These are phyloP conservation scores for Umbilicus rupestris DNA, from an alignment of 164 flowering plant genomes.

Conservation along the genomic window DNA sequence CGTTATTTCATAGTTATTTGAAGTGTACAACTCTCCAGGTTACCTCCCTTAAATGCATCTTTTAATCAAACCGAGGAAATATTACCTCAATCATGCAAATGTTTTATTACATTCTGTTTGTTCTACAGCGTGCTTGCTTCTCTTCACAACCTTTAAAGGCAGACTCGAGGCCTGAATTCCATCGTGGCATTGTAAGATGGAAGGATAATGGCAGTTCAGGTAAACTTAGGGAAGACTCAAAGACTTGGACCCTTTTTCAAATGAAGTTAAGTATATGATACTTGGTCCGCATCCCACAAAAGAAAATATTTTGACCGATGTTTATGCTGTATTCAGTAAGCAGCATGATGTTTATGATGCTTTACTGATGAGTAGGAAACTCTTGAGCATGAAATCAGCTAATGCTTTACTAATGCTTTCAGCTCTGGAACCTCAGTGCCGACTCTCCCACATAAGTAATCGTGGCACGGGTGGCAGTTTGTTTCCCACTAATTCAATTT, in stretches of 20 bases:
- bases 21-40: too few species aligned
- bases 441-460: slow-evolving; percentile 58
- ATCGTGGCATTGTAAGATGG: slow-evolving; percentile 72
- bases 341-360: neutral
- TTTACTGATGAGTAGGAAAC: slow-evolving; percentile 42
- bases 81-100: too few species aligned
- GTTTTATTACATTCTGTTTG: too few species aligned
- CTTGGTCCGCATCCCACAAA: neutral
- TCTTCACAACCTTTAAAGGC: slow-evolving; percentile 49
- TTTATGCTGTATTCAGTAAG: neutral
- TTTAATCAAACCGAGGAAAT: too few species aligned
- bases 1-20: too few species aligned
- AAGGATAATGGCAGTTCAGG: slow-evolving; percentile 56
- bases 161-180: slow-evolving; percentile 76
- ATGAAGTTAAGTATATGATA: neutral
- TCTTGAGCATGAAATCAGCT: slow-evolving; percentile 81
- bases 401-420: slow-evolving; percentile 82
- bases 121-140: slow-evolving; percentile 56
- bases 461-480: slow-evolving; percentile 11
- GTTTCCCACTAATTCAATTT: slow-evolving; percentile 11
- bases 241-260: too few species aligned
- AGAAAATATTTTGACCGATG: neutral
- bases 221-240: slow-evolving; percentile 51
- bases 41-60: too few species aligned
- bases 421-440: slow-evolving; percentile 56